A percentile compares a stretch with the other conserved stretches of the same genome.
Evolutionary conservation across 257 asterid genomes (phyloP).

Genomic region (Thymus mandschuricus): DNA sequence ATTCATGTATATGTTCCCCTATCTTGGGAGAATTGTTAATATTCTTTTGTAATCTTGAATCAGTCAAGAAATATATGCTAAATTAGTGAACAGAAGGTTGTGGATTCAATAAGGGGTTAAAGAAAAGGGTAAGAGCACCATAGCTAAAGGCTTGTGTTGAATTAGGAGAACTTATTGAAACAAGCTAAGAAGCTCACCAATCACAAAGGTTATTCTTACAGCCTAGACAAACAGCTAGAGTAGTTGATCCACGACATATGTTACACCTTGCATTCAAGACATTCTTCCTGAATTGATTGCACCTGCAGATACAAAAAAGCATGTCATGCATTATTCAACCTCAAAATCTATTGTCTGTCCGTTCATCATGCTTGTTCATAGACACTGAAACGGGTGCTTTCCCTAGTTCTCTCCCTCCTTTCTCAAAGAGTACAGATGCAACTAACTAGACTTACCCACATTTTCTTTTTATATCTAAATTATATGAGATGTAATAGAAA

Average conservation of each 20-base stretch:
- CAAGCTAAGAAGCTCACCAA: conserved; percentile 46
- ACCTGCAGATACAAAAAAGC: conserved; percentile 48
- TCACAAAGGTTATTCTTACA: conserved; percentile 79
- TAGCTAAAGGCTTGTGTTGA: conserved; percentile 5
- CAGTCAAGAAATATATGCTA: neutral
- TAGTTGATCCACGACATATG: conserved; percentile 61
- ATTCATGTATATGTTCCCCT: neutral
- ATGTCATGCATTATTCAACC: conserved; percentile 12
- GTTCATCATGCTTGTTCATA: conserved; percentile 8
- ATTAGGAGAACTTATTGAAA: neutral
- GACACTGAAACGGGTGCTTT: conserved; percentile 8
- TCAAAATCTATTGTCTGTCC: neutral
- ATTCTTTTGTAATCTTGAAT: neutral
- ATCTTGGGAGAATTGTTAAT: neutral
- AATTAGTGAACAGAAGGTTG: conserved; percentile 8
- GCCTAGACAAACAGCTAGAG: conserved; percentile 69
- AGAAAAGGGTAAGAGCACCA: neutral
- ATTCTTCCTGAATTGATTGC: conserved; percentile 63
- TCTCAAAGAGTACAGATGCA: neutral
- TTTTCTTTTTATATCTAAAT: neutral
- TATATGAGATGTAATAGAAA: neutral
- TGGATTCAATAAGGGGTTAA: neutral
- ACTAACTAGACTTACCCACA: conserved; percentile 11
- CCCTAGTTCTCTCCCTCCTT: neutral
- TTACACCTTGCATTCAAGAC: conserved; percentile 64